These are phyloP conservation scores for Neonectria sp. DNA, from an alignment of 2,329 filamentous ascomycete species.

Conservation along the genomic window DNA sequence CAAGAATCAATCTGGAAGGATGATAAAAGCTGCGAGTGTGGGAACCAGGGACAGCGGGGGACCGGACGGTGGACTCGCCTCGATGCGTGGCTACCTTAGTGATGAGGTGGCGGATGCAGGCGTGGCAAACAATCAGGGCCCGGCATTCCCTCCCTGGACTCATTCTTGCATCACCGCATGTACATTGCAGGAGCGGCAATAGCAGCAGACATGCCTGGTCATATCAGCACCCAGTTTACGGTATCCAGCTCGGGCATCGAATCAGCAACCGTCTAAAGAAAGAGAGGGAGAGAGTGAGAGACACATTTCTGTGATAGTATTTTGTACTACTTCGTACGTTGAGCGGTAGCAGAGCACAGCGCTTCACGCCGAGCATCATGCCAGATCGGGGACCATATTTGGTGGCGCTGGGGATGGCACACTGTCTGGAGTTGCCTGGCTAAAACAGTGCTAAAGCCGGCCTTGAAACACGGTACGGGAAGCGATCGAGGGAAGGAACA, in stretches of 20 bases:
- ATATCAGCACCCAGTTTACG: constrained; percentile 4
- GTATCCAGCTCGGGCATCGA: not conserved
- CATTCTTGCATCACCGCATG: constrained; percentile 41
- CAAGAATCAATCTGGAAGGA: not conserved
- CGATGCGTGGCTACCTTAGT: constrained; percentile 21
- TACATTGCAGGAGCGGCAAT: constrained; percentile 39
- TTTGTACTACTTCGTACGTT: not conserved
- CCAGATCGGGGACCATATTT: constrained; percentile 7
- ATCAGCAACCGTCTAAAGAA: not conserved
- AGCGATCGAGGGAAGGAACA: constrained; percentile 25
- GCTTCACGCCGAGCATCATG: constrained; percentile 6
- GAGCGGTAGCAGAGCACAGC: constrained; percentile 1
- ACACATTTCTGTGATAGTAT: constrained; percentile 5
- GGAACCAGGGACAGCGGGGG: constrained; percentile 3
- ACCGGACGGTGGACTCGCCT: constrained; percentile 13
- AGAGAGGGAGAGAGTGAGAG: not conserved
- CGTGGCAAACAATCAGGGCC: constrained; percentile 13
- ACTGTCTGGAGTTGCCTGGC: constrained; percentile 13
- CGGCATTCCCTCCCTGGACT: constrained; percentile 36
- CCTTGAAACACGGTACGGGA: constrained; percentile 17
- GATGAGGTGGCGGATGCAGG: constrained; percentile 22
- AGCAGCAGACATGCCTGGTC: constrained; percentile 8
- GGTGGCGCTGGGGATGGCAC: constrained; percentile 12
- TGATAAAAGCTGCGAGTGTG: not conserved
- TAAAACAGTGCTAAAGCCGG: constrained; percentile 16